Evolutionary conservation across 306 rosid species (phyloP).

Genomic region (Pyrus bretschneideri): DNA sequence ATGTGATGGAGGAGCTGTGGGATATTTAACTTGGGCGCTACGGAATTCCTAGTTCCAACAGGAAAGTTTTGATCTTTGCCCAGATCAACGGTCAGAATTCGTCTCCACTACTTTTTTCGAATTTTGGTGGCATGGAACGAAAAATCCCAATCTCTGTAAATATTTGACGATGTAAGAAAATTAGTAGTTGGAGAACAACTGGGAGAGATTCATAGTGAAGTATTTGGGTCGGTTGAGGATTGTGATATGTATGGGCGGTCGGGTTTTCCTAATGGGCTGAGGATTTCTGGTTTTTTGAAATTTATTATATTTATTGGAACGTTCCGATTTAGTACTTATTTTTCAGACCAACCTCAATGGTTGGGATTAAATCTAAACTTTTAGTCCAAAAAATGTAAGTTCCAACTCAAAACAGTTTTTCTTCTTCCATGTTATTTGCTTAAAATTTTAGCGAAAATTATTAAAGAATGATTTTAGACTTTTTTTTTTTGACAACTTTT

Average conservation of each 20-base stretch:
- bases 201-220: neutral
- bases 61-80: neutral
- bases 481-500: fast-evolving
- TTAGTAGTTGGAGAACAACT: neutral
- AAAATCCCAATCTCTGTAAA: neutral
- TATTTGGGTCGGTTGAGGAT: neutral
- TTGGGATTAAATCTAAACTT: no score
- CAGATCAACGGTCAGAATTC: neutral
- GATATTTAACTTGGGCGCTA: neutral
- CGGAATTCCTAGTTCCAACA: neutral
- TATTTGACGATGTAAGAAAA: neutral
- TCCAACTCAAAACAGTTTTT: no score
- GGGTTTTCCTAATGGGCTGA: neutral
- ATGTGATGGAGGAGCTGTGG: neutral
- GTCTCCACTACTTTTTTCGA: neutral
- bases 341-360: no score
- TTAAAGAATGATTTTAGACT: no score
- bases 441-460: no score
- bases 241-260: neutral
- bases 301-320: neutral
- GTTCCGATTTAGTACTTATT: neutral
- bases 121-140: neutral
- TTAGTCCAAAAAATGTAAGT: no score
- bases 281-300: neutral
- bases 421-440: neutral